Percentiles rank a stretch among this genome's conserved stretches.
phyloP scores from a whole-genome alignment of 768 basidiomycete genomes.

The Mycena rosella region DNA sequence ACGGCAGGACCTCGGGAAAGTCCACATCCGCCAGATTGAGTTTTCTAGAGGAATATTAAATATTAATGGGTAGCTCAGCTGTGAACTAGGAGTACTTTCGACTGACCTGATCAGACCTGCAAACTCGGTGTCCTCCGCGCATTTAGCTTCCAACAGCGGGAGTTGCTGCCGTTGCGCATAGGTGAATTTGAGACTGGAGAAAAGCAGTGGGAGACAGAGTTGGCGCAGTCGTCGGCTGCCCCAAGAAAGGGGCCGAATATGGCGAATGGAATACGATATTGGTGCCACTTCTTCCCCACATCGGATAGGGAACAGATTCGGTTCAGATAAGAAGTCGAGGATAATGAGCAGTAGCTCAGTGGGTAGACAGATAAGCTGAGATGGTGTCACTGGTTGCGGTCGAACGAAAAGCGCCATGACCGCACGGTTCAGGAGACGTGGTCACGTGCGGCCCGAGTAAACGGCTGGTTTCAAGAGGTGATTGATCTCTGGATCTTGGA shows the following conservation, averaged over 20 bases:
- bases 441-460: no score
- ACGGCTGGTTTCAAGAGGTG: no score
- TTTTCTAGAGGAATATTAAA: neutral
- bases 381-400: no score
- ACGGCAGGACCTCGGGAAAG: slow-evolving; percentile 5
- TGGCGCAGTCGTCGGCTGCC: slow-evolving; percentile 1
- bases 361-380: slow-evolving; percentile 13
- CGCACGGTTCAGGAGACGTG: no score
- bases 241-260: slow-evolving; percentile 13
- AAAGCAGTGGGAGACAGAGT: slow-evolving; percentile 16
- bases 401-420: no score
- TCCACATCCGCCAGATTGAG: slow-evolving; percentile 10
- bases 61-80: neutral
- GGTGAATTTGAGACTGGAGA: slow-evolving; percentile 9
- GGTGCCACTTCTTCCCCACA: neutral
- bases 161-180: neutral
- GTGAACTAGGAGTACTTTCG: neutral
- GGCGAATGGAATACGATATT: neutral
- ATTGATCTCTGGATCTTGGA: no score
- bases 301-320: no score
- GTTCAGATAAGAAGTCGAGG: neutral
- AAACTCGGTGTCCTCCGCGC: neutral
- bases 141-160: neutral
- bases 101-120: slow-evolving; percentile 12
- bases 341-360: slow-evolving; percentile 23